phyloP scores from a whole-genome alignment of 2,329 filamentous ascomycete species.

The Talaromyces sp. region DNA sequence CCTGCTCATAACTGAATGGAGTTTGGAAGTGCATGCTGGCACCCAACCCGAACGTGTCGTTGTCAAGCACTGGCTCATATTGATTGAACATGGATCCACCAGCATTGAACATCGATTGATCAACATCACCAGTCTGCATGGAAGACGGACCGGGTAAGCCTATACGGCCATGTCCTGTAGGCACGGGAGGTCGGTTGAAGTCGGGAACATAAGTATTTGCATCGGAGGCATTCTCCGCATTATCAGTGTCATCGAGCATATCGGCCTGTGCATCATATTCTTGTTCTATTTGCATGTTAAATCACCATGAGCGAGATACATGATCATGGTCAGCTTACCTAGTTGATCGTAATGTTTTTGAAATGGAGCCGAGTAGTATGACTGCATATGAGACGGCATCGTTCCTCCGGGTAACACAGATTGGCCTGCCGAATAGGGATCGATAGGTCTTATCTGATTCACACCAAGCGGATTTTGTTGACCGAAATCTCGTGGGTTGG shows the following conservation, averaged over 20 bases:
- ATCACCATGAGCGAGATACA: slow-evolving; percentile 18
- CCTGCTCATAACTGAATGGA: slow-evolving; percentile 58
- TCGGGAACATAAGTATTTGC: slow-evolving; percentile 63
- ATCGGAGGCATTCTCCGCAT: slow-evolving; percentile 61
- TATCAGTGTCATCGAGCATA: slow-evolving; percentile 78
- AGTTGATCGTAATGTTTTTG: slow-evolving; percentile 94
- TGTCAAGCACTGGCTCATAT: slow-evolving; percentile 84
- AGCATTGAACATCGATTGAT: slow-evolving; percentile 40
- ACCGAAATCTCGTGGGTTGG: slow-evolving; percentile 34
- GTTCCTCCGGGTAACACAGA: slow-evolving; percentile 30
- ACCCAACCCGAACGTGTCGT: slow-evolving; percentile 87
- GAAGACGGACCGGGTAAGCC: slow-evolving; percentile 43
- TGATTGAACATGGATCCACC: slow-evolving; percentile 58
- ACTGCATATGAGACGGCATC: slow-evolving; percentile 37
- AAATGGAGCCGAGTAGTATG: slow-evolving; percentile 81
- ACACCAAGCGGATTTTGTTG: slow-evolving; percentile 36
- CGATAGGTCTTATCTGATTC: slow-evolving; percentile 36
- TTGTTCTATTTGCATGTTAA: slow-evolving; percentile 76
- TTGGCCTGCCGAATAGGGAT: slow-evolving; percentile 27
- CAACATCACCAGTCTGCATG: slow-evolving; percentile 36
- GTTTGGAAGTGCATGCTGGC: slow-evolving; percentile 94
- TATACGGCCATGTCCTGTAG: slow-evolving; percentile 40
- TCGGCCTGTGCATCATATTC: slow-evolving; percentile 91
- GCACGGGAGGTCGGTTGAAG: slow-evolving; percentile 43
- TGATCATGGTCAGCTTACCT: slow-evolving; percentile 67